These are phyloP conservation scores for Trichoderma gamsii DNA, from an alignment of 495 filamentous ascomycete species.

Conservation along the genomic window DNA sequence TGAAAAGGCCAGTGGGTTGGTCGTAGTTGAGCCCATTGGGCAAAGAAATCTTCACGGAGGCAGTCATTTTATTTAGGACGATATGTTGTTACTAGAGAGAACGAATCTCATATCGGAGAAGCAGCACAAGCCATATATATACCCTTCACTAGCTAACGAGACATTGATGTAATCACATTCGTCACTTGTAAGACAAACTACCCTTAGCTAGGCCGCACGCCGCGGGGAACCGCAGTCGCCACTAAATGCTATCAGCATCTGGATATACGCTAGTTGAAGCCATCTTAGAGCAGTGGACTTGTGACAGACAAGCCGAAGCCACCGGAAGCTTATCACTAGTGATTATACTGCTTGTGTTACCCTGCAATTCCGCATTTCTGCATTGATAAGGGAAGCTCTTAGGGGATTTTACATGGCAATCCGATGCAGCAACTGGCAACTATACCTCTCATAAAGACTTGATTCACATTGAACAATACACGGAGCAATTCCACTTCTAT, in stretches of 20 bases:
- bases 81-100: neutral
- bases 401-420: too few species aligned
- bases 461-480: too few species aligned
- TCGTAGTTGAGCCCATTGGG: constrained; percentile 8
- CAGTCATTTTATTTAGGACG: neutral
- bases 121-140: neutral
- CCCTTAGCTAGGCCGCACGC: neutral
- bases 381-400: neutral
- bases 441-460: too few species aligned
- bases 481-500: too few species aligned
- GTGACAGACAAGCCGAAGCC: neutral
- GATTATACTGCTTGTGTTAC: neutral
- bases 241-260: neutral
- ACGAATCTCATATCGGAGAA: neutral
- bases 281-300: neutral
- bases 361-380: neutral
- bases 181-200: neutral
- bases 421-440: too few species aligned
- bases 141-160: neutral
- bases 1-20: constrained; percentile 2
- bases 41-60: neutral
- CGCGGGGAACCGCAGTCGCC: neutral
- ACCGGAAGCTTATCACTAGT: neutral
- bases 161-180: constrained; percentile 2
- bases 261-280: neutral